These are phyloP conservation scores for Dactylorhiza incarnata DNA, from an alignment of 106 monocot genomes.

Conservation along the genomic window DNA sequence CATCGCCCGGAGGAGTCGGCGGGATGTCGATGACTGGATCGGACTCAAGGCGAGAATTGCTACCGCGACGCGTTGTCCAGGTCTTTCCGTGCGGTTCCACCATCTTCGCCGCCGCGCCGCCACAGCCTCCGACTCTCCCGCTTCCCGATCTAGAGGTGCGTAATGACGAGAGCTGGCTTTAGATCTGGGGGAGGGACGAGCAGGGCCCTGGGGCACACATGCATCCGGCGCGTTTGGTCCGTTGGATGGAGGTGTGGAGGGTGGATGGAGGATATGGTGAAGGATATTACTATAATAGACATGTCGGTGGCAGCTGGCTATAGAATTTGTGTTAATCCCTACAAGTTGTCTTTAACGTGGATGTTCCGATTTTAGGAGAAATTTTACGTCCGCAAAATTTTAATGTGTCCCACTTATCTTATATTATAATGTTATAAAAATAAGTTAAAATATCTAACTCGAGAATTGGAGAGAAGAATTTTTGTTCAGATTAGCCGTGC, in stretches of 20 bases:
- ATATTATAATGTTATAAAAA: too few relatives aligned
- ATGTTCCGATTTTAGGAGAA: too few relatives aligned
- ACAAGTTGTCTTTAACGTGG: too few relatives aligned
- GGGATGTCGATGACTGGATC: constrained; percentile 29
- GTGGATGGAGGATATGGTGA: background rate
- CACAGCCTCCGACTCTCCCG: background rate
- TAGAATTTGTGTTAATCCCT: background rate
- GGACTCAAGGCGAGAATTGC: constrained; percentile 26
- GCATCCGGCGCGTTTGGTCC: background rate
- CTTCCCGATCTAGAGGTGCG: constrained; percentile 6
- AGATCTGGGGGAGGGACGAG: background rate
- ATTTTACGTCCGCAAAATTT: too few relatives aligned
- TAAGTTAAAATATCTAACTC: too few relatives aligned
- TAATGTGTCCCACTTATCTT: too few relatives aligned
- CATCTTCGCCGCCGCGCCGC: constrained; percentile 3
- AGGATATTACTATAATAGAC: background rate
- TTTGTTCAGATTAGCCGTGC: too few relatives aligned
- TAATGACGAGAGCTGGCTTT: background rate
- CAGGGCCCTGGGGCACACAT: background rate
- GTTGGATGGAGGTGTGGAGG: background rate
- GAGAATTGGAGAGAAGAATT: too few relatives aligned
- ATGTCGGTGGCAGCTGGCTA: background rate
- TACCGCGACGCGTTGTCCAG: constrained; percentile 26
- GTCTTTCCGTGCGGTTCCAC: constrained; percentile 20
- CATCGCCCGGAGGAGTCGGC: constrained; percentile 13